Evolutionary conservation across 441 rosid species (phyloP).

Genomic region (Viola pubescens): DNA sequence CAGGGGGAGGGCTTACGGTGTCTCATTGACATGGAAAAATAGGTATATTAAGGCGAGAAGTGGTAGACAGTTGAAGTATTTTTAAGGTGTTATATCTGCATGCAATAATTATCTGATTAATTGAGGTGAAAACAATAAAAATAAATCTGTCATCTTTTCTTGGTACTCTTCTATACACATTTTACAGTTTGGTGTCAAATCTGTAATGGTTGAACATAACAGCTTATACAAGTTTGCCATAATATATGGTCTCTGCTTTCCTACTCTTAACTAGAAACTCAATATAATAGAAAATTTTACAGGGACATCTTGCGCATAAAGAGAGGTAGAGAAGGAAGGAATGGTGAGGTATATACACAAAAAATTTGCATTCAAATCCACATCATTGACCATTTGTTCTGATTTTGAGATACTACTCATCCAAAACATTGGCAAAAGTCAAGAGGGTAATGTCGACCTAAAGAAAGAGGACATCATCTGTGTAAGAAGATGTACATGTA

Average conservation of each 20-base stretch:
- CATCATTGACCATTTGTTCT: no score
- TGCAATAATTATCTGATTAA: background rate
- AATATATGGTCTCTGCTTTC: no score
- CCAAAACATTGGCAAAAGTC: background rate
- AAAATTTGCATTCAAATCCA: no score
- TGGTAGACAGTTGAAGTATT: background rate
- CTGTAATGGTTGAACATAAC: background rate
- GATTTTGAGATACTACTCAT: background rate
- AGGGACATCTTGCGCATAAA: no score
- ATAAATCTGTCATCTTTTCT: background rate
- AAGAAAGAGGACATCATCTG: background rate
- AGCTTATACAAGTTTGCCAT: background rate
- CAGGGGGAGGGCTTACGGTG: conserved; percentile 34
- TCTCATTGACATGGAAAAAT: conserved; percentile 8
- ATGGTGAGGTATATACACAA: no score
- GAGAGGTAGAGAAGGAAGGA: no score
- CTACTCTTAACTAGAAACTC: no score
- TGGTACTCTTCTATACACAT: background rate
- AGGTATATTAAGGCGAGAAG: background rate
- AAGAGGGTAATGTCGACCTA: background rate
- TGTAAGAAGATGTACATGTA: background rate
- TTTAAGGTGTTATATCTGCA: background rate
- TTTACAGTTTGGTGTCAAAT: background rate
- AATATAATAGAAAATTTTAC: no score
- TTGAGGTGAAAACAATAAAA: background rate